Base-by-base conservation (phyloP, 306 rosid genomes). In the Amphicarpaea edgeworthii region DNA sequence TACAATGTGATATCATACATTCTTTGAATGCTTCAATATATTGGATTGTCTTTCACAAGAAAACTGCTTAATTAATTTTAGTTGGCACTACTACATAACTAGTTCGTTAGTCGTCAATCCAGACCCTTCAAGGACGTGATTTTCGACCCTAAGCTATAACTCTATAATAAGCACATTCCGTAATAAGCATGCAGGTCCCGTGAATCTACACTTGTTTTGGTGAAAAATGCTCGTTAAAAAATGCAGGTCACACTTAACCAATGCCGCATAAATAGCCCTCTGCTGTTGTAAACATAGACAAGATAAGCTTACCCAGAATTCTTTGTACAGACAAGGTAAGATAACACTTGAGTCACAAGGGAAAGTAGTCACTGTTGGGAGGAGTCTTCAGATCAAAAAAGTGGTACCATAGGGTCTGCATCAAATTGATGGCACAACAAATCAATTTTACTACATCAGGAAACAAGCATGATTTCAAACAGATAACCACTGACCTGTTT, bases 401-500 rank as follows among this genome's bases (percentile, higher is more conserved):
- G 57, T 62, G 74, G 85, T 68, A 79, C 81, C 82, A 65, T 76
- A 2, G 79, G 79, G 66, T 66, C 95, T 87, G 88, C 85, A 67
- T 54, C 61, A 73, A 62, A 68, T 46, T 68, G 12, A 43, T 63
- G 15, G 66, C 58, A 58, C 51, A 45, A 69, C 66, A 62, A 70
- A 67, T 70, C 47, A 81, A 46, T 26, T 51, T 78, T 51, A 61
- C 71, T 32, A 37, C 17, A 73, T 71, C 63, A 70, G 64, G 12
- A 70, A 34, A 83, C 40, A 28, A 21, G 47, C 47, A 83, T 16
- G 41, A 73, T 2, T 15, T 26, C 1, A 46, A 46, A 74, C 61
- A 16, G 37, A 43, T 51, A 68, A 28, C 21, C 38, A 81, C 87
- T 73, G 68, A 92, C 98, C 95, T 11, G 86, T 69, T 81, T 86